A percentile compares a stretch with the other conserved stretches of the same genome.
Evolutionary conservation across 2,329 filamentous ascomycete genomes (phyloP).

Genomic region (Coniochaeta sp.): DNA sequence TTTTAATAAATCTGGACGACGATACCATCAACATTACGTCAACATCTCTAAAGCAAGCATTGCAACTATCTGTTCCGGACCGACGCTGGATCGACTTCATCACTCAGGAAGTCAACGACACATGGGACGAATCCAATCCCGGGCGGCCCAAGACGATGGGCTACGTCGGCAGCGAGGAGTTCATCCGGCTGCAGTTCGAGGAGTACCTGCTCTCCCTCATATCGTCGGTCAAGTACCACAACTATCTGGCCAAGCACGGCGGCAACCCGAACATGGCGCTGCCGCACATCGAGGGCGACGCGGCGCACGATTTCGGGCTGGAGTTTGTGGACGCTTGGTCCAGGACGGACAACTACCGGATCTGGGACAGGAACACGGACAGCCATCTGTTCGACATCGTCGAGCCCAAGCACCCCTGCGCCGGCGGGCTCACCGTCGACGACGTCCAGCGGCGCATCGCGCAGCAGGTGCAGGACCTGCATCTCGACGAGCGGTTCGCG

Average conservation of each 20-base stretch:
- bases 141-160: slow-evolving; percentile 87
- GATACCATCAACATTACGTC: slow-evolving; percentile 79
- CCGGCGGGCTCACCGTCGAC: slow-evolving; percentile 85
- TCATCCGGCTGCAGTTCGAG: slow-evolving; percentile 94
- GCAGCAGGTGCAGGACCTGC: slow-evolving; percentile 87
- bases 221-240: slow-evolving; percentile 83
- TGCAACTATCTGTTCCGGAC: slow-evolving; percentile 77
- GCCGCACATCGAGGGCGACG: slow-evolving; percentile 70
- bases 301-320: slow-evolving; percentile 70
- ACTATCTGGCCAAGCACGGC: slow-evolving; percentile 47
- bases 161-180: slow-evolving; percentile 93
- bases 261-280: slow-evolving; percentile 54
- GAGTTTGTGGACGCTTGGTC: slow-evolving; percentile 88
- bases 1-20: slow-evolving; percentile 93
- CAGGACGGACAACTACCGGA: slow-evolving; percentile 80
- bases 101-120: slow-evolving; percentile 87
- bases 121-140: slow-evolving; percentile 91
- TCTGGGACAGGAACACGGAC: slow-evolving; percentile 77
- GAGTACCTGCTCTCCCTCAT: slow-evolving; percentile 89
- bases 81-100: slow-evolving; percentile 95
- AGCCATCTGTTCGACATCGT: slow-evolving; percentile 90
- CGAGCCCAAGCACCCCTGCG: slow-evolving; percentile 87
- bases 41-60: slow-evolving; percentile 64
- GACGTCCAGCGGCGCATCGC: slow-evolving; percentile 86
- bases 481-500: slow-evolving; percentile 83